phyloP scores from a whole-genome alignment of 257 asterid genomes.

The Capsicum rhomboideum region DNA sequence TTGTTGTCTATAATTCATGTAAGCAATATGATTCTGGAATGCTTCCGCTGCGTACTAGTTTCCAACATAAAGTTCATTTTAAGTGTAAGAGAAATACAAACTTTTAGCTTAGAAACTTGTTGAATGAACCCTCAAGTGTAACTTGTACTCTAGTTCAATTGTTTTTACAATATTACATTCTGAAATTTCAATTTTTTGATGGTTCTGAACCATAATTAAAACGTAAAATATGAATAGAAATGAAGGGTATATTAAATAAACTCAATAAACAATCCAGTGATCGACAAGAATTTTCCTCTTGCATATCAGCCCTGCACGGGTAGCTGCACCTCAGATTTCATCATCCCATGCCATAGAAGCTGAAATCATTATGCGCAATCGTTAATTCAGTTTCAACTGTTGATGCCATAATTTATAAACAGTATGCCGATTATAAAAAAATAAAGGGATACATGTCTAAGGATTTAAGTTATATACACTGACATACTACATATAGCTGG shows the following conservation, averaged over 20 bases:
- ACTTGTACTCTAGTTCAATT: background rate
- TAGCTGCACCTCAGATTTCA: conserved; percentile 19
- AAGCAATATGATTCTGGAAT: too few relatives aligned
- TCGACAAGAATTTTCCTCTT: background rate
- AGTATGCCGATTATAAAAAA: too few relatives aligned
- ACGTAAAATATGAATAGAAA: background rate
- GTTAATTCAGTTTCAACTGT: background rate
- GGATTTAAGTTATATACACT: background rate
- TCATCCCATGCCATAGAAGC: conserved; percentile 56
- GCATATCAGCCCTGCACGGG: background rate
- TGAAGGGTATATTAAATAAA: background rate
- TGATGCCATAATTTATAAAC: background rate
- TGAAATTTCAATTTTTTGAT: background rate
- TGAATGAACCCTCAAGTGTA: background rate
- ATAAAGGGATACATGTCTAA: background rate
- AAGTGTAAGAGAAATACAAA: background rate
- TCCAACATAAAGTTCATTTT: background rate
- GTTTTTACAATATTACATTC: background rate
- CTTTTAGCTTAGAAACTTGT: background rate
- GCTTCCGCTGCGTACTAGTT: too few relatives aligned
- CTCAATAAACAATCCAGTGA: background rate
- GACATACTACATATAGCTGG: background rate
- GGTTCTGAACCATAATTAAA: background rate
- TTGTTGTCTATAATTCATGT: too few relatives aligned
- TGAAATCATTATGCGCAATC: conserved; percentile 10